Conservation (phyloP, 2,329 filamentous ascomycete species). For the Aspergillus hortae region DNA sequence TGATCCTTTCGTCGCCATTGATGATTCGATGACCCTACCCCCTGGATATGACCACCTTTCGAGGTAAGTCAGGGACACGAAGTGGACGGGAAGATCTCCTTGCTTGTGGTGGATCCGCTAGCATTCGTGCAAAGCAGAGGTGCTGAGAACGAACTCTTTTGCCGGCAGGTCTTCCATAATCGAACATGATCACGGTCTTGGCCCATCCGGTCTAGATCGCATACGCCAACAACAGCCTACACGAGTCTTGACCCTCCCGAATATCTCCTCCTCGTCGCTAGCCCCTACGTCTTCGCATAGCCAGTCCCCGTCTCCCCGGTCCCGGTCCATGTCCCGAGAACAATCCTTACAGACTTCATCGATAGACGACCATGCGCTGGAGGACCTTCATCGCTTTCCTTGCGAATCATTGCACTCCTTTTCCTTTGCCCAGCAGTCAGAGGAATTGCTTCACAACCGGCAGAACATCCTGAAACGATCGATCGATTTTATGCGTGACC, state of each 20-base stretch:
- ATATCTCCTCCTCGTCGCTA: slow-evolving; percentile 61
- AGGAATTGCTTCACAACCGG: slow-evolving; percentile 84
- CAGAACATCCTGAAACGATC: slow-evolving; percentile 92
- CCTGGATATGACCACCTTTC: slow-evolving; percentile 67
- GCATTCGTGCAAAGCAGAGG: slow-evolving; percentile 7
- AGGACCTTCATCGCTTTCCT: slow-evolving; percentile 89
- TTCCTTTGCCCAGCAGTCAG: slow-evolving; percentile 93
- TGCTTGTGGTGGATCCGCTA: slow-evolving; percentile 11
- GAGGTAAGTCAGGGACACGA: slow-evolving; percentile 57
- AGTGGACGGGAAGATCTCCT: slow-evolving; percentile 11
- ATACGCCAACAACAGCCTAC: slow-evolving; percentile 86
- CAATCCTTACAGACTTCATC: slow-evolving; percentile 54
- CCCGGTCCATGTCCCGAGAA: slow-evolving; percentile 55
- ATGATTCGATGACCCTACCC: slow-evolving; percentile 60
- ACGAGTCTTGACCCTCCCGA: slow-evolving; percentile 62
- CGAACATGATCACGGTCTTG: slow-evolving; percentile 84
- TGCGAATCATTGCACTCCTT: slow-evolving; percentile 97
- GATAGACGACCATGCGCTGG: slow-evolving; percentile 66
- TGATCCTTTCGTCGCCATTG: slow-evolving; percentile 44
- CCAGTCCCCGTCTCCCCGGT: slow-evolving; percentile 68
- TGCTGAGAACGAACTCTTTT: slow-evolving; percentile 15
- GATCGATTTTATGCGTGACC: slow-evolving; percentile 94
- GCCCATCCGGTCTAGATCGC: slow-evolving; percentile 80
- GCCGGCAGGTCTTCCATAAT: slow-evolving; percentile 70
- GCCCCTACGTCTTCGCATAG: slow-evolving; percentile 58